phyloP scores from a whole-genome alignment of 768 basidiomycete genomes.

The Russula emetica region DNA sequence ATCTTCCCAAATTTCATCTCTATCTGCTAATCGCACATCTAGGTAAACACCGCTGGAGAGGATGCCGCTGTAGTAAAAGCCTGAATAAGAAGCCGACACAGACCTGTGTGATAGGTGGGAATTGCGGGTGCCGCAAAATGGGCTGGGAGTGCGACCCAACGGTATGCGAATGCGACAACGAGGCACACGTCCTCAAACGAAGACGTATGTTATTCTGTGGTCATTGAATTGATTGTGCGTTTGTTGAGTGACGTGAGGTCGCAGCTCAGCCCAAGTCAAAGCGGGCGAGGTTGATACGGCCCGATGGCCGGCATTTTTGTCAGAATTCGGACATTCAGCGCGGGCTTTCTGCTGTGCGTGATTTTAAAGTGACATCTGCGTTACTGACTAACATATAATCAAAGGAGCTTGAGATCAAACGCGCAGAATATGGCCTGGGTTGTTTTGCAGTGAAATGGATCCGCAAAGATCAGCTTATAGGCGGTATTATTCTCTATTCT shows the following conservation, averaged over 20 bases:
- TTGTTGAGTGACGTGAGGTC: not conserved
- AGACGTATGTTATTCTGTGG: not conserved
- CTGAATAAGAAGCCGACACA: not conserved
- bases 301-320: not conserved
- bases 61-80: slow-evolving; percentile 44
- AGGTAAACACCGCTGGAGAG: slow-evolving; percentile 55
- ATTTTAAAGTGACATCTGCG: not conserved
- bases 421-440: slow-evolving; percentile 47
- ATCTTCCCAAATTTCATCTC: not conserved
- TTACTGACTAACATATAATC: not conserved
- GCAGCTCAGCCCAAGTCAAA: not conserved
- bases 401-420: slow-evolving; percentile 21
- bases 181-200: slow-evolving; percentile 32
- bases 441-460: slow-evolving; percentile 36
- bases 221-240: not conserved
- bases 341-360: slow-evolving; percentile 12
- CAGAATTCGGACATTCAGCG: slow-evolving; percentile 22
- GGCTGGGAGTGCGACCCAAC: slow-evolving; percentile 67
- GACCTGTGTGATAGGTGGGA: slow-evolving; percentile 33
- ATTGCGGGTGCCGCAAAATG: slow-evolving; percentile 50
- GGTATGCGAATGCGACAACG: slow-evolving; percentile 50
- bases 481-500: slow-evolving; percentile 25
- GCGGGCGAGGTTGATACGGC: not conserved
- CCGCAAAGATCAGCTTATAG: slow-evolving; percentile 21
- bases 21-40: not conserved